Conservation (phyloP, 192 early-diverging fungal genomes). For the Coemansia guatemalensis region DNA sequence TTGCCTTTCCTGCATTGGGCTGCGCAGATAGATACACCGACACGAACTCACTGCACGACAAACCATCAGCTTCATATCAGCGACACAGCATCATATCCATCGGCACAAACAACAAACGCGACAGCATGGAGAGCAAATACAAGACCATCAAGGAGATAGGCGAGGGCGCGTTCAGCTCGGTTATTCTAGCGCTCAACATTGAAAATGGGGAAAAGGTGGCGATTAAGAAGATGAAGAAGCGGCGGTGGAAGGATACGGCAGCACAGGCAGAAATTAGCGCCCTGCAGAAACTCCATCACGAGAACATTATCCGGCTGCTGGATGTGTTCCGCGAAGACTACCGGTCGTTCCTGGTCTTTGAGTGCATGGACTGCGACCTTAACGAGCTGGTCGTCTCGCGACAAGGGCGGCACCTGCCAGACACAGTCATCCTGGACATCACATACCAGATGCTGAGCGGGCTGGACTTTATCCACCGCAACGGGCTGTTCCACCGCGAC, state of each 20-base stretch:
- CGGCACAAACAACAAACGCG: slow-evolving; percentile 5
- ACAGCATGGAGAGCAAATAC: slow-evolving; percentile 52
- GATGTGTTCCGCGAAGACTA: slow-evolving; percentile 85
- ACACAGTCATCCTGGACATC: slow-evolving; percentile 70
- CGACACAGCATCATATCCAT: background rate
- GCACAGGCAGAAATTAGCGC: slow-evolving; percentile 52
- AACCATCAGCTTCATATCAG: background rate
- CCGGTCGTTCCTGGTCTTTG: slow-evolving; percentile 92
- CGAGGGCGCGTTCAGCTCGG: slow-evolving; percentile 58
- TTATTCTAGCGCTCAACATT: slow-evolving; percentile 47
- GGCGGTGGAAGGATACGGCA: slow-evolving; percentile 58
- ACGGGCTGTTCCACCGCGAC: slow-evolving; percentile 93
- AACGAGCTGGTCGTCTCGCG: slow-evolving; percentile 85
- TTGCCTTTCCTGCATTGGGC: background rate
- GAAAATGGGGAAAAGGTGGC: slow-evolving; percentile 54
- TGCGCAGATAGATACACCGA: background rate
- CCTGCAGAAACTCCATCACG: slow-evolving; percentile 60
- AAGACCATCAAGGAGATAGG: slow-evolving; percentile 51
- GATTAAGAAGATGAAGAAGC: slow-evolving; percentile 60
- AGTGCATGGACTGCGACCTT: slow-evolving; percentile 93
- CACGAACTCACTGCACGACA: background rate
- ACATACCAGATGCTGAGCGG: slow-evolving; percentile 89
- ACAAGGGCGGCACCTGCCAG: slow-evolving; percentile 63
- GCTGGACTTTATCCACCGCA: slow-evolving; percentile 88
- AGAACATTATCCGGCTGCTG: slow-evolving; percentile 80